Evolutionary conservation across 371 early-diverging fungal species (phyloP), one percentile per base, ranked within the genome.

Genomic region (Batrachochytrium dendrobatidis): DNA sequence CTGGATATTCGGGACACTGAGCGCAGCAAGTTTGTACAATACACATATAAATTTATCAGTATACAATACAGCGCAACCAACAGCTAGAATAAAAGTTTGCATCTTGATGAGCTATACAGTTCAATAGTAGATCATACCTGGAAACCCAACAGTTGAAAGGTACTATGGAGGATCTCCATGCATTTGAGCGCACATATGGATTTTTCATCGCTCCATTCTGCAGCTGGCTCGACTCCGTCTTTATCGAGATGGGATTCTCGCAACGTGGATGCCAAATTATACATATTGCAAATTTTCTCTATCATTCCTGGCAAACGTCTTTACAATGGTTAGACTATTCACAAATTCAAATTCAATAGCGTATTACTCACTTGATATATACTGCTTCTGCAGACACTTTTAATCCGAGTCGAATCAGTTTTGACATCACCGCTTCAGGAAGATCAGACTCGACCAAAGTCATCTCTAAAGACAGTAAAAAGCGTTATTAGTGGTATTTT

Each of bases 151-250:
- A 51, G 51, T 32, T 51, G 51, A 6, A 51, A 3, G 17, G n/a
- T n/a, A 32, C 51, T 3, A n/a, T 51, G 51, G 18, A 51, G 3
- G 6, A n/a, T 51, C 3, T 51, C 51, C 18, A 51, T 18, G 30
- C 51, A 51, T n/a, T 51, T 51, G 24, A 51, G 51, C 51, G n/a
- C 32, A 3, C 30, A 28, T 12, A 51, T 32, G n/a, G 51, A 4
- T n/a, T 51, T 32, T 18, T 48, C 49, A 18, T 25, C 49, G 12
- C 24, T 8, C 49, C 49, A 48, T 24, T 8, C 49, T 39, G 39
- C 39, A 20, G 39, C 39, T 39, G 17, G 49, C 29, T n/a, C n/a
- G n/a, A n/a, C n/a, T n/a, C n/a, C n/a, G n/a, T n/a, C n/a, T n/a
- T n/a, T n/a, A n/a, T n/a, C n/a, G n/a, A n/a, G n/a, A n/a, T n/a